phyloP scores from a whole-genome alignment of 352 stramenopile species.

The Globisporangium apiculatum region DNA sequence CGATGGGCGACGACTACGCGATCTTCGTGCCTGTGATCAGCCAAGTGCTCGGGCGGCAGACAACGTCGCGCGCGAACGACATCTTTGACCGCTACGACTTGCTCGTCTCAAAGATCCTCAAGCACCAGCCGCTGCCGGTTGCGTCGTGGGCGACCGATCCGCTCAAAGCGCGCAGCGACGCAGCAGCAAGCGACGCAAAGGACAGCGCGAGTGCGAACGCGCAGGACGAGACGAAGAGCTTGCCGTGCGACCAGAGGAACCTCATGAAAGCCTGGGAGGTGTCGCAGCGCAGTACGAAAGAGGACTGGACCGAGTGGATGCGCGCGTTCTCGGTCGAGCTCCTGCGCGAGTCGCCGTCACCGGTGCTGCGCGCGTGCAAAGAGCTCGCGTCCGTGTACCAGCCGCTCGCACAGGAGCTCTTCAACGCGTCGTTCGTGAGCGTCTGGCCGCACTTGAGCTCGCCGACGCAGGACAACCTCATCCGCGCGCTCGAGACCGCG shows the following conservation, averaged over 20 bases:
- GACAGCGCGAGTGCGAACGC: conserved; percentile 19
- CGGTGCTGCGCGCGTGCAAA: conserved; percentile 92
- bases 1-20: conserved; percentile 84
- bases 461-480: conserved; percentile 88
- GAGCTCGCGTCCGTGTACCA: conserved; percentile 97
- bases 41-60: conserved; percentile 67
- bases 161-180: conserved; percentile 38
- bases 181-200: conserved; percentile 21
- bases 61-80: conserved; percentile 51
- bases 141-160: conserved; percentile 77
- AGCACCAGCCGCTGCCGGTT: conserved; percentile 78
- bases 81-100: conserved; percentile 87
- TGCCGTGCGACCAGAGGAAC: conserved; percentile 79
- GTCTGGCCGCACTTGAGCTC: conserved; percentile 97
- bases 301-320: conserved; percentile 99
- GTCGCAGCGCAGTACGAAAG: conserved; percentile 78
- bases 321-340: conserved; percentile 95
- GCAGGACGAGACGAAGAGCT: conserved; percentile 63
- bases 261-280: conserved; percentile 84
- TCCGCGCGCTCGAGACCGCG: conserved; percentile 92
- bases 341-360: conserved; percentile 94
- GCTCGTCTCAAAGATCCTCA: conserved; percentile 84
- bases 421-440: conserved; percentile 98
- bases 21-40: conserved; percentile 86
- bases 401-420: conserved; percentile 96